These are phyloP conservation scores for Russula sp. DNA, from an alignment of 768 basidiomycete species.

Conservation along the genomic window DNA sequence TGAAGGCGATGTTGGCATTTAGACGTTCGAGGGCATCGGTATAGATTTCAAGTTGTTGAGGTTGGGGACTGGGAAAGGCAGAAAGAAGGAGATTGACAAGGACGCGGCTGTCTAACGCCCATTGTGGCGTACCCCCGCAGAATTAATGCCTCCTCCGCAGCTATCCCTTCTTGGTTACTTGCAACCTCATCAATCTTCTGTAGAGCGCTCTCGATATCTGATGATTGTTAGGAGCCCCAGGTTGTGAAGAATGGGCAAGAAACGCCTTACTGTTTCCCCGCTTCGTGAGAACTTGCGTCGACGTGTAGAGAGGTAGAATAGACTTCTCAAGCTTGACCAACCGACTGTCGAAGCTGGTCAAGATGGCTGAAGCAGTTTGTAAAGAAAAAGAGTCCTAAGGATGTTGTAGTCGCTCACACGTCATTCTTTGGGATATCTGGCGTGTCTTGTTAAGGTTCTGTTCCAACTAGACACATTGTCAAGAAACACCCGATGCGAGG, in stretches of 20 bases:
- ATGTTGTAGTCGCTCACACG: conserved; percentile 42
- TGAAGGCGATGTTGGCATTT: conserved; percentile 75
- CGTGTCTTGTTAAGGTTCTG: conserved; percentile 83
- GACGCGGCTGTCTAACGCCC: no score
- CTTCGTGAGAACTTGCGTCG: conserved; percentile 67
- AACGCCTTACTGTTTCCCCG: conserved; percentile 62
- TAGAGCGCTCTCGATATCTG: conserved; percentile 77
- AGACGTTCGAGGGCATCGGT: conserved; percentile 68
- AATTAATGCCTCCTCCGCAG: conserved; percentile 71
- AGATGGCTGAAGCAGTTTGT: conserved; percentile 50
- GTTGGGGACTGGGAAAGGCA: conserved; percentile 45
- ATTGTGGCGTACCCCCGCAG: conserved; percentile 54
- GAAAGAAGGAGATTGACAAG: neutral
- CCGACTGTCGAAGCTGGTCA: conserved; percentile 78
- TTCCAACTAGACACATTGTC: conserved; percentile 48
- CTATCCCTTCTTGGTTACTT: conserved; percentile 66
- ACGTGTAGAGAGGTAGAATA: conserved; percentile 73
- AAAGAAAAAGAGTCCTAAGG: neutral
- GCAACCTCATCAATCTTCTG: conserved; percentile 73
- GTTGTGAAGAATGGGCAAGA: neutral
- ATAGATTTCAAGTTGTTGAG: conserved; percentile 56
- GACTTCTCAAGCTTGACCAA: conserved; percentile 80
- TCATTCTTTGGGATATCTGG: conserved; percentile 82
- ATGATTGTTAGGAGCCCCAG: neutral
- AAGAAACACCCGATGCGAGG: neutral